Conservation (phyloP, 208 protist species). For the Herpetomonas muscarum region DNA sequence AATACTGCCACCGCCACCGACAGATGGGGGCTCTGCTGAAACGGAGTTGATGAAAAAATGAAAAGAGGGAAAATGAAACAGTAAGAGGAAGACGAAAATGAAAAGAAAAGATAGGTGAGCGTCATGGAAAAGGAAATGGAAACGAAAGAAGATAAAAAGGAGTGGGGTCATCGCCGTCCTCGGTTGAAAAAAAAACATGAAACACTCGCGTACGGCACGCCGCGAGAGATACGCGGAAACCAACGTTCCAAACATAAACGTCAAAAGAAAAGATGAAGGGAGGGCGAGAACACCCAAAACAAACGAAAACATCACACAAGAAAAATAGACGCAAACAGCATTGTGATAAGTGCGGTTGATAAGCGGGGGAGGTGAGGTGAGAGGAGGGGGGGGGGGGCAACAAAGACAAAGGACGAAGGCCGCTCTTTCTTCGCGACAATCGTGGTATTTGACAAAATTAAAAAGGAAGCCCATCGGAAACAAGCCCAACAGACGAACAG, state of each 20-base stretch:
- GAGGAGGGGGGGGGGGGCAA: background rate
- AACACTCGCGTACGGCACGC: background rate
- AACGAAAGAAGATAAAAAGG: background rate
- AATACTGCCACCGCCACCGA: background rate
- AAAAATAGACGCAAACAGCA: background rate
- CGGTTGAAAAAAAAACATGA: background rate
- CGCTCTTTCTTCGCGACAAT: too few relatives aligned
- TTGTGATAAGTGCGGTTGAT: background rate
- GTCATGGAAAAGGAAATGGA: background rate
- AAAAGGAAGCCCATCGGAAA: background rate
- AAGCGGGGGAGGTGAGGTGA: background rate
- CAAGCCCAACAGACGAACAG: too few relatives aligned
- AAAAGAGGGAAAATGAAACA: background rate
- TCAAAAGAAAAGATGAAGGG: background rate
- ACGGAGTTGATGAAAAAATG: background rate
- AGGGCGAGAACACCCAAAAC: slow-evolving; percentile 3
- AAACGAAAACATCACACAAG: background rate
- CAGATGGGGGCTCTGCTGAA: background rate
- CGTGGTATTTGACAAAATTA: background rate
- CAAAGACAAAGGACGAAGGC: background rate
- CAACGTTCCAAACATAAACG: background rate
- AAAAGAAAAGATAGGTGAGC: background rate
- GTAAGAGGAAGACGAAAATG: background rate
- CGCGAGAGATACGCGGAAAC: too few relatives aligned
- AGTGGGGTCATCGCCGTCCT: background rate